Evolutionary conservation across 805 yeast species (phyloP).

Genomic region (Cyberlindnera maclurae): DNA sequence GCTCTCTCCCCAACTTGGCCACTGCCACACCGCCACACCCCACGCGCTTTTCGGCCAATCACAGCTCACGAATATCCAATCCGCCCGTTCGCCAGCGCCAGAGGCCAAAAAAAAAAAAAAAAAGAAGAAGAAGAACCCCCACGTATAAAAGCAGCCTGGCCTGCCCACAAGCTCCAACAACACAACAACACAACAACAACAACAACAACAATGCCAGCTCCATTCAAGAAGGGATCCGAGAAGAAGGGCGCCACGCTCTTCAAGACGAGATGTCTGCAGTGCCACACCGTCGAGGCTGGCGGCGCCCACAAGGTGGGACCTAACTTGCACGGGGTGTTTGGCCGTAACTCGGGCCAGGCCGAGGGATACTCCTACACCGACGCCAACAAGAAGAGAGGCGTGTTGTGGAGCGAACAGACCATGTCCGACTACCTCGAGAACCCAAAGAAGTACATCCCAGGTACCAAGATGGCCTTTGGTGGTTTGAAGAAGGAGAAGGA

Average conservation of each 20-base stretch:
- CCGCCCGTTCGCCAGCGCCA: constrained; percentile 19
- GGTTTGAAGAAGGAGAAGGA: constrained; percentile 99
- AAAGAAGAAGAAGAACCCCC: not conserved
- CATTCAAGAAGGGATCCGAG: constrained; percentile 48
- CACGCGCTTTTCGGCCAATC: constrained; percentile 15
- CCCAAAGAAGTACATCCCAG: constrained; percentile 99
- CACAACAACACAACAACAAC: constrained; percentile 1
- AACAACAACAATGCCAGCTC: constrained; percentile 24
- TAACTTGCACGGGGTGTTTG: constrained; percentile 90
- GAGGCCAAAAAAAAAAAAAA: constrained; percentile 1
- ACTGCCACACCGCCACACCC: not conserved
- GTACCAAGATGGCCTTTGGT: constrained; percentile 99
- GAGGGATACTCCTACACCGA: constrained; percentile 95
- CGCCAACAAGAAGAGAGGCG: constrained; percentile 96
- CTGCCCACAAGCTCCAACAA: not conserved
- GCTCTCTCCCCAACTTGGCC: too few relatives aligned
- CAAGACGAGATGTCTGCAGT: constrained; percentile 98
- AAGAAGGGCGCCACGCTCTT: constrained; percentile 97
- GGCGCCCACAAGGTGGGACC: constrained; percentile 99
- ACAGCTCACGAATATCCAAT: constrained; percentile 20
- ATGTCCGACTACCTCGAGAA: constrained; percentile 94
- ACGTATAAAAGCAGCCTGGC: not conserved
- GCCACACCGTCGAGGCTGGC: constrained; percentile 94
- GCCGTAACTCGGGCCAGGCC: constrained; percentile 88
- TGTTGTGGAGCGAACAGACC: constrained; percentile 78